These are phyloP conservation scores for Leonotis leonurus DNA, from an alignment of 257 asterid species.

Conservation along the genomic window DNA sequence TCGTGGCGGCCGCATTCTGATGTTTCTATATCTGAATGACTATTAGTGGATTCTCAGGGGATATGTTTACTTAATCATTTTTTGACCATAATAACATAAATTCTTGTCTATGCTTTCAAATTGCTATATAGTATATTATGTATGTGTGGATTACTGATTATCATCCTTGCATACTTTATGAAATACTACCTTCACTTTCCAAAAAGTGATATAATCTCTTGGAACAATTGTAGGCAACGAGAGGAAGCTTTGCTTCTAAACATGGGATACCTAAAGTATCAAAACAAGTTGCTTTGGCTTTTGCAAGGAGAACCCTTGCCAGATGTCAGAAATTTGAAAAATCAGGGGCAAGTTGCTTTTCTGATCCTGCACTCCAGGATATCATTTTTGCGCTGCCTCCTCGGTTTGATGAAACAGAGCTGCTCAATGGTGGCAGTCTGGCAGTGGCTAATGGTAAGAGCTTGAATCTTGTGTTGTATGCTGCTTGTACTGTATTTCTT, in stretches of 20 bases:
- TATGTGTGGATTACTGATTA: not conserved
- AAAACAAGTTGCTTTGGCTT: constrained; percentile 73
- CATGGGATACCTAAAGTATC: constrained; percentile 78
- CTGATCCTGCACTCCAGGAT: constrained; percentile 66
- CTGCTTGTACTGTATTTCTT: not conserved
- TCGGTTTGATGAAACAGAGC: constrained; percentile 43
- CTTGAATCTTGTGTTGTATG: constrained; percentile 10
- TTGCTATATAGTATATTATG: not conserved
- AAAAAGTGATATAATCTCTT: constrained; percentile 7
- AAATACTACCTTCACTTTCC: constrained; percentile 9
- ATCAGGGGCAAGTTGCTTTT: constrained; percentile 69
- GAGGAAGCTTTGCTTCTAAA: constrained; percentile 74
- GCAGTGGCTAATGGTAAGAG: constrained; percentile 37
- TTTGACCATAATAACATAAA: not conserved
- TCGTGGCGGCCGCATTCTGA: not conserved
- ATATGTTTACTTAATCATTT: not conserved
- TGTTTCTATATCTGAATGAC: not conserved
- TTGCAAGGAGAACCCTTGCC: constrained; percentile 70
- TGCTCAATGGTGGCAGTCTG: constrained; percentile 32
- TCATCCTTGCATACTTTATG: not conserved
- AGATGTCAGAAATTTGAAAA: constrained; percentile 70
- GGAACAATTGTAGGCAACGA: constrained; percentile 68
- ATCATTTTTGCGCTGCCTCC: constrained; percentile 69
- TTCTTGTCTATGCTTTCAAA: not conserved
- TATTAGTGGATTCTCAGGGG: not conserved